phyloP scores from a whole-genome alignment of 2,329 filamentous ascomycete genomes.

The Pseudogymnoascus sp. region DNA sequence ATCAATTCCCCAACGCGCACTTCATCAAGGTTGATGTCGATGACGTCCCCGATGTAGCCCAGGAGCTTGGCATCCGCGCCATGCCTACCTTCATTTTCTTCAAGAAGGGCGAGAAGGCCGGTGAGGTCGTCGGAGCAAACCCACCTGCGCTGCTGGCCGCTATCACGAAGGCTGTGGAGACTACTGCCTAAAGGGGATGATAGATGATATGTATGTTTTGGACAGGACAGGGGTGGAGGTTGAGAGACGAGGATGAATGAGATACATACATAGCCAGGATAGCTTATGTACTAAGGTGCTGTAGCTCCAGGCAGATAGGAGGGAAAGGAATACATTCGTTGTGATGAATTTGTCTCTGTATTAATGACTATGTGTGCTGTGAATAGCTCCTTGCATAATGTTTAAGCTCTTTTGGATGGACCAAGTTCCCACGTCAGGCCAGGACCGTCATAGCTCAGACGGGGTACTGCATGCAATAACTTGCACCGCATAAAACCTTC shows the following conservation, averaged over 20 bases:
- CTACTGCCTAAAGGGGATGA: background rate
- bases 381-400: background rate
- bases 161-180: slow-evolving; percentile 14
- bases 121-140: slow-evolving; percentile 73
- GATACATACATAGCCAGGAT: background rate
- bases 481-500: background rate
- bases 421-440: background rate
- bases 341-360: background rate
- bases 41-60: slow-evolving; percentile 63
- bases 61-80: slow-evolving; percentile 72
- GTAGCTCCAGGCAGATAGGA: background rate
- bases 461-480: background rate
- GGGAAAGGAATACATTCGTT: slow-evolving; percentile 4
- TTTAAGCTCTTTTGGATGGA: background rate
- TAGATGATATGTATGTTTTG: background rate
- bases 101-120: slow-evolving; percentile 66
- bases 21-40: slow-evolving; percentile 94
- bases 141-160: slow-evolving; percentile 52
- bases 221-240: background rate
- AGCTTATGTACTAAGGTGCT: background rate
- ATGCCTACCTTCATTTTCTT: slow-evolving; percentile 91
- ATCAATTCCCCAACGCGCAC: slow-evolving; percentile 50
- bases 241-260: background rate
- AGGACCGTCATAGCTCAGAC: background rate
- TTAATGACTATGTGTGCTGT: background rate